phyloP scores from a whole-genome alignment of 2,329 filamentous ascomycete genomes.

The Penicillium sp. region DNA sequence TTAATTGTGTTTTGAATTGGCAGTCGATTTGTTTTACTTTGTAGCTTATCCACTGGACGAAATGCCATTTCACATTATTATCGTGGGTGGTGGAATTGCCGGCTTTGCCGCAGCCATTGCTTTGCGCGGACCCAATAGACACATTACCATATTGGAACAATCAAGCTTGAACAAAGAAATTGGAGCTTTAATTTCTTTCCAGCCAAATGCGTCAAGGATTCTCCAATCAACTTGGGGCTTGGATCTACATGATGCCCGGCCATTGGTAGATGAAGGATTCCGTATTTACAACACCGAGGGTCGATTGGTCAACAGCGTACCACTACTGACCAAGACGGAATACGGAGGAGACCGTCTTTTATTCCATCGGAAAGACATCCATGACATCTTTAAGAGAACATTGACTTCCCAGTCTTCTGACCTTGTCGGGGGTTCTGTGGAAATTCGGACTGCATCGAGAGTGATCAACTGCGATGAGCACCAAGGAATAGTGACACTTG shows the following conservation, averaged over 20 bases:
- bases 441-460: slow-evolving; percentile 12
- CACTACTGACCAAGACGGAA: slow-evolving; percentile 14
- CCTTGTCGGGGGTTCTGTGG: slow-evolving; percentile 12
- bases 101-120: slow-evolving; percentile 37
- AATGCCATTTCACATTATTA: slow-evolving; percentile 46
- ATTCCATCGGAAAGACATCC: slow-evolving; percentile 27
- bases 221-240: slow-evolving; percentile 30
- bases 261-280: slow-evolving; percentile 26
- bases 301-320: slow-evolving; percentile 16
- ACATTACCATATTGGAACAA: slow-evolving; percentile 27
- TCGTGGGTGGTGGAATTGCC: slow-evolving; percentile 50
- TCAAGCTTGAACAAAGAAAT: slow-evolving; percentile 37
- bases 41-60: background rate
- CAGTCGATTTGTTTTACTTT: background rate
- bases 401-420: slow-evolving; percentile 1
- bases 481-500: no score
- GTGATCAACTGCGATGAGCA: slow-evolving; percentile 13
- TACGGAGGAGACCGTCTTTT: slow-evolving; percentile 23
- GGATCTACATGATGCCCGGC: slow-evolving; percentile 5
- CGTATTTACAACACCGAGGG: slow-evolving; percentile 26
- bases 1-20: no score
- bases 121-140: slow-evolving; percentile 21
- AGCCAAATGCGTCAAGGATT: slow-evolving; percentile 46
- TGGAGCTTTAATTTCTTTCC: slow-evolving; percentile 51
- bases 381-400: slow-evolving; percentile 20